These are phyloP conservation scores for Plasmodium billcollinsi DNA, from an alignment of 169 alveolate species.

Conservation along the genomic window DNA sequence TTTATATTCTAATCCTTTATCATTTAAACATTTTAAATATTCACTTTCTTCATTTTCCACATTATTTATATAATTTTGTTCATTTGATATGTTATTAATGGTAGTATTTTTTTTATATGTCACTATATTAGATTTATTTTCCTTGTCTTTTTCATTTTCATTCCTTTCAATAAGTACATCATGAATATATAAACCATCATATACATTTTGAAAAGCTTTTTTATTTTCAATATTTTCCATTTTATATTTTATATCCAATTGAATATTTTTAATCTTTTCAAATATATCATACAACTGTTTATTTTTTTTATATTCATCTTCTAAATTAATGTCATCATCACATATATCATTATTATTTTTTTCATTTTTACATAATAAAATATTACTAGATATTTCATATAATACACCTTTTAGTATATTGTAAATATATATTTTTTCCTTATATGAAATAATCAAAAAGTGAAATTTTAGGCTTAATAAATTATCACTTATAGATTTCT, in stretches of 20 bases:
- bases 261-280: conserved; percentile 8
- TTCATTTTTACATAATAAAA: neutral
- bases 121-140: neutral
- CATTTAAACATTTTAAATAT: neutral
- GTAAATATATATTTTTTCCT: conserved; percentile 27
- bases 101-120: neutral
- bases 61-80: neutral
- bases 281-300: neutral
- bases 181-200: conserved; percentile 47
- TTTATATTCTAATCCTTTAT: conserved; percentile 8
- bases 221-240: conserved; percentile 13
- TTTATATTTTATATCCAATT: conserved; percentile 35
- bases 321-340: neutral
- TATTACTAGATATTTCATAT: conserved; percentile 3
- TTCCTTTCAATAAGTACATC: conserved; percentile 26
- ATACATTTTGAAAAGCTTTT: conserved; percentile 37
- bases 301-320: neutral
- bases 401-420: conserved; percentile 28
- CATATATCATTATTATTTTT: neutral
- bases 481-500: conserved; percentile 64
- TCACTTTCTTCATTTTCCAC: neutral
- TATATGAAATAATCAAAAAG: conserved; percentile 8
- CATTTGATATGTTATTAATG: neutral
- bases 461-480: conserved; percentile 22
- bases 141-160: neutral